phyloP scores from a whole-genome alignment of 2,329 filamentous ascomycete genomes.

The Penicillium aurantiogriseum region DNA sequence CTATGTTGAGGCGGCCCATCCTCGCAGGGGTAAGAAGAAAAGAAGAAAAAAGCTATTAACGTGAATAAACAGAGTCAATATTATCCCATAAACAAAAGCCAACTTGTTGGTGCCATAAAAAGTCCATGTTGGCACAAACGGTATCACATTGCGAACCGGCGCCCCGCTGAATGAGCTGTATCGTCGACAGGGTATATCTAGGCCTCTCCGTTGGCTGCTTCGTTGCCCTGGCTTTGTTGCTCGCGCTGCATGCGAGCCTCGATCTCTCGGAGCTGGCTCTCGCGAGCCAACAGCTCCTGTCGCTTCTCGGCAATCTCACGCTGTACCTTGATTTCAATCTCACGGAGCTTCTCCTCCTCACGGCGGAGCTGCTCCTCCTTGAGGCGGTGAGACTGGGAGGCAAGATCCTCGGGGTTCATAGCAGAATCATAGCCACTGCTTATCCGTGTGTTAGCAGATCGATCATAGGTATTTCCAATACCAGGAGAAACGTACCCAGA shows the following conservation, averaged over 20 bases:
- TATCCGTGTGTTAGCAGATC: slow-evolving; percentile 22
- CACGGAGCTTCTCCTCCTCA: slow-evolving; percentile 98
- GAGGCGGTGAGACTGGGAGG: slow-evolving; percentile 93
- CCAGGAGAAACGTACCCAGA: slow-evolving; percentile 67
- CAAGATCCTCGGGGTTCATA: slow-evolving; percentile 97
- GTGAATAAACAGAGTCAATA: slow-evolving; percentile 43
- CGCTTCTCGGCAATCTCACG: slow-evolving; percentile 99
- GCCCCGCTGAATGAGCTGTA: slow-evolving; percentile 30
- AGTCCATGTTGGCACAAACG: slow-evolving; percentile 38
- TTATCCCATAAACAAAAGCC: slow-evolving; percentile 40
- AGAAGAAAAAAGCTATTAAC: slow-evolving; percentile 40
- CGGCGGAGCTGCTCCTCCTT: slow-evolving; percentile 99
- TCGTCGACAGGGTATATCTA: slow-evolving; percentile 34
- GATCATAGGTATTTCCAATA: background rate
- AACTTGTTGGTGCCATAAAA: slow-evolving; percentile 32
- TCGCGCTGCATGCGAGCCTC: slow-evolving; percentile 96
- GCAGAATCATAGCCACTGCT: slow-evolving; percentile 67
- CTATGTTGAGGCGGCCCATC: slow-evolving; percentile 27
- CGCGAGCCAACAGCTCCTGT: slow-evolving; percentile 93
- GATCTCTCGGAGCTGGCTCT: slow-evolving; percentile 98
- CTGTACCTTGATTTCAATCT: slow-evolving; percentile 99
- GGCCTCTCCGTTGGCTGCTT: slow-evolving; percentile 38
- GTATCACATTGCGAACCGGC: slow-evolving; percentile 33
- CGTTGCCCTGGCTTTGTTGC: slow-evolving; percentile 55
- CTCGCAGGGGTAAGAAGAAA: slow-evolving; percentile 17